Conservation (phyloP, 495 filamentous ascomycete genomes). For the Poronia punctata region DNA sequence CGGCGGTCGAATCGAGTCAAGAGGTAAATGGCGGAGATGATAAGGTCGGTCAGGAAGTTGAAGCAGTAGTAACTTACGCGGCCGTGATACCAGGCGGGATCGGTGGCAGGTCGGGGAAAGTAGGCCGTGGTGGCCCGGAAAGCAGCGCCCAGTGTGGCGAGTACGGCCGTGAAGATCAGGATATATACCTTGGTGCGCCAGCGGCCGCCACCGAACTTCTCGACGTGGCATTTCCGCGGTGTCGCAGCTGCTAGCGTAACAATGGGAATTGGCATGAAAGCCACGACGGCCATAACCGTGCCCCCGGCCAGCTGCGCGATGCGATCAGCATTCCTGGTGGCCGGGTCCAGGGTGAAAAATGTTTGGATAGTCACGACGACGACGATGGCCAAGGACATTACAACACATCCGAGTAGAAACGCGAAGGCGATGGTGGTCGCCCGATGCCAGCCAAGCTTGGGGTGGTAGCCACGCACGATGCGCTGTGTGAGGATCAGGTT, state of each 20-base stretch:
- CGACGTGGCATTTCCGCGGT: slow-evolving; percentile 44
- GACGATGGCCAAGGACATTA: slow-evolving; percentile 57
- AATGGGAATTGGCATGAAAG: slow-evolving; percentile 68
- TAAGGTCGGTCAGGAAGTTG: slow-evolving; percentile 65
- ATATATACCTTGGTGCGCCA: slow-evolving; percentile 60
- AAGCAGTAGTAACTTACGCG: slow-evolving; percentile 75
- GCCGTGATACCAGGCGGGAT: slow-evolving; percentile 61
- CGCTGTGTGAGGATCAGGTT: slow-evolving; percentile 78
- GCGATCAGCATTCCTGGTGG: slow-evolving; percentile 43
- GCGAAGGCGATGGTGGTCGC: slow-evolving; percentile 44
- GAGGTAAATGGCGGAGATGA: slow-evolving; percentile 58
- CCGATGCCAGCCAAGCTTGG: slow-evolving; percentile 59
- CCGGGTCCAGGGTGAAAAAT: slow-evolving; percentile 55
- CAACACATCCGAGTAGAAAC: slow-evolving; percentile 53
- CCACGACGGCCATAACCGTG: slow-evolving; percentile 61
- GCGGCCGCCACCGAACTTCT: slow-evolving; percentile 66
- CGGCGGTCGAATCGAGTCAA: slow-evolving; percentile 61
- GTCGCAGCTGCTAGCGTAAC: slow-evolving; percentile 42
- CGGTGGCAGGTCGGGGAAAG: slow-evolving; percentile 39
- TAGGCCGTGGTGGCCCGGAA: slow-evolving; percentile 59
- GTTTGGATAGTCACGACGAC: slow-evolving; percentile 59
- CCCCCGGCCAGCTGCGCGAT: slow-evolving; percentile 59
- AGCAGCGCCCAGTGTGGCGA: slow-evolving; percentile 63
- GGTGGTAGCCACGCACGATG: slow-evolving; percentile 66
- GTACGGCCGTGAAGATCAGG: slow-evolving; percentile 42